Conservation (phyloP, 371 early-diverging fungal genomes). For the Mortierella sp. region DNA sequence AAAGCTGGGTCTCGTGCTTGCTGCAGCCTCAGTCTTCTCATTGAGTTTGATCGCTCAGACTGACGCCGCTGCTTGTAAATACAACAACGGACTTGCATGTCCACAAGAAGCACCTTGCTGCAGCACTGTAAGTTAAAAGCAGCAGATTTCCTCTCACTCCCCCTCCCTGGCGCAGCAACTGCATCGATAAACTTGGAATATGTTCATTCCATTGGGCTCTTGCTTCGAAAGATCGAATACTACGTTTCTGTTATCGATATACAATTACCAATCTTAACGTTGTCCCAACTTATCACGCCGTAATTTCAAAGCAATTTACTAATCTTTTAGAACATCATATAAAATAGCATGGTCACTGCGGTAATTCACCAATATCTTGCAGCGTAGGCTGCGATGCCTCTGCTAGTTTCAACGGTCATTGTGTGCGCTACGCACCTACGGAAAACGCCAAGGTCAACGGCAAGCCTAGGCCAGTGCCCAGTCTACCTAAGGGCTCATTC, state of each 20-base stretch:
- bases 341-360: conserved; percentile 49
- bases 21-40: conserved; percentile 27
- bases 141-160: too few relatives aligned
- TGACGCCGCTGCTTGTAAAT: conserved; percentile 38
- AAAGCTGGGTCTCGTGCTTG: conserved; percentile 36
- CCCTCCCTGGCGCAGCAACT: too few relatives aligned
- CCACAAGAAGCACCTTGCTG: conserved; percentile 46
- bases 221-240: too few relatives aligned
- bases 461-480: conserved; percentile 30
- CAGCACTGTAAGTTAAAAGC: conserved; percentile 36
- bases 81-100: conserved; percentile 43
- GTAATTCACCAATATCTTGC: conserved; percentile 48
- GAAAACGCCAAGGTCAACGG: neutral
- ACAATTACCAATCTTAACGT: too few relatives aligned
- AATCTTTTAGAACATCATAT: neutral
- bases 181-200: too few relatives aligned
- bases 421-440: neutral
- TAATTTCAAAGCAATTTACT: neutral
- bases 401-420: conserved; percentile 38
- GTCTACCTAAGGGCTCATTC: conserved; percentile 46
- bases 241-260: too few relatives aligned
- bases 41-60: conserved; percentile 11
- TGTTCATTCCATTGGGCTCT: too few relatives aligned
- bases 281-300: too few relatives aligned
- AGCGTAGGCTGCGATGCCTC: conserved; percentile 32